These are phyloP conservation scores for Pythium rhizo-oryzae DNA, from an alignment of 352 stramenopile genomes.

Conservation along the genomic window DNA sequence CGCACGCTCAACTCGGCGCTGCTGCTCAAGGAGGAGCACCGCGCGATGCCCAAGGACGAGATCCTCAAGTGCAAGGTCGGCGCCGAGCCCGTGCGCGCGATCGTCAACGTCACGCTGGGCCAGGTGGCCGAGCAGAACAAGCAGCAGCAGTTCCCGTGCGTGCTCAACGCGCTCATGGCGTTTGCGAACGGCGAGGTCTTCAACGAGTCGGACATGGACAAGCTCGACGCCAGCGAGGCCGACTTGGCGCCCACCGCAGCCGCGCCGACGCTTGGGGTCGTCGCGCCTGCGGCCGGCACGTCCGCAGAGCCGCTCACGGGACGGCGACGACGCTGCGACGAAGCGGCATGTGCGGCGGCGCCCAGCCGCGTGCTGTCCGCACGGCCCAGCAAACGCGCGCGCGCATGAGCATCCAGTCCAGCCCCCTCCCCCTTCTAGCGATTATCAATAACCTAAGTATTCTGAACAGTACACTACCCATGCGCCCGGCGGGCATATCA, in stretches of 20 bases:
- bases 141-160: conserved; percentile 73
- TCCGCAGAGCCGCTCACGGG: conserved; percentile 1
- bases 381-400: conserved; percentile 20
- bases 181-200: conserved; percentile 74
- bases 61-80: conserved; percentile 61
- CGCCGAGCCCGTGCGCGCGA: conserved; percentile 61
- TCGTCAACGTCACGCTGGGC: conserved; percentile 83
- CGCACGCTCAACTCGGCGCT: conserved; percentile 81
- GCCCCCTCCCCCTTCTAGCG: neutral
- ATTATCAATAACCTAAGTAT: conserved; percentile 3
- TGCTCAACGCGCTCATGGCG: conserved; percentile 84
- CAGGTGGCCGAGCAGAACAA: conserved; percentile 58
- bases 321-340: conserved; percentile 26
- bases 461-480: neutral
- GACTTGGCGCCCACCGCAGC: conserved; percentile 3
- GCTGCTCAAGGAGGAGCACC: conserved; percentile 67
- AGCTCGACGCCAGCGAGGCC: conserved; percentile 30
- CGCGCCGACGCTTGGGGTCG: too few relatives aligned
- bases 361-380: neutral
- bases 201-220: conserved; percentile 47
- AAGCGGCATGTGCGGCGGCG: neutral
- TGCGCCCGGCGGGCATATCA: too few relatives aligned
- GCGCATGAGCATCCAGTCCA: conserved; percentile 18
- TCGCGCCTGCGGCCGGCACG: neutral
- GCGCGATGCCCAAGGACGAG: conserved; percentile 50